Base-by-base conservation (phyloP, 2,329 filamentous ascomycete species). In the Pyrenophora tritici-repentis region DNA sequence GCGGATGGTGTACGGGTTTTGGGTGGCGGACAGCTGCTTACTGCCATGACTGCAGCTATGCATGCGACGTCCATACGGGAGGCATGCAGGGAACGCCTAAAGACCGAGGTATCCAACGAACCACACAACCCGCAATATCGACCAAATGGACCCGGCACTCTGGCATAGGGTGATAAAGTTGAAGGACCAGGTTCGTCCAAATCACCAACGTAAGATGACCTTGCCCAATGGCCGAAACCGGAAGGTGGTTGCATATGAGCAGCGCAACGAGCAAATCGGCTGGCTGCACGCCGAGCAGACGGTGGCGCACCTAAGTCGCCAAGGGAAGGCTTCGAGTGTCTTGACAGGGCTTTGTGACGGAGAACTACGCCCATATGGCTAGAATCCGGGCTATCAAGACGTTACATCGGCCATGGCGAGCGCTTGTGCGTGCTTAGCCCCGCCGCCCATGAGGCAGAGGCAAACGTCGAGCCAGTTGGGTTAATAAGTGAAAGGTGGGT, bases 401-500 rank as follows among this genome's bases (percentile, higher is more conserved):
- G 66, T 69, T 68, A 68, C 65, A 69, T 69, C 62, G 65, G 56
- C 33, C 53, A 35, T 59, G 40, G 59, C 55, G 37, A 49, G 52
- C 62, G 63, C 63, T 66, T 65, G 59, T 59, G 47, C 43, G 41
- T 62, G 55, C 53, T 67, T 64, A 58, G 55, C 51, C 40, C 50
- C 53, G 49, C 47, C 16, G 32, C 46, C 40, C 41, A 29, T 52
- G 42, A 43, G 42, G 41, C 50, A 45, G 48, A 50, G 59, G 53
- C 61, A 37, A 59, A 50, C 42, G 43, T 50, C 56, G 48, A 36
- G 48, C 55, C 40, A 46, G 49, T 53, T 50, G 52, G 56, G 43
- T 51, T 44, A 35, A 42, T 54, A 46, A 17, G 17, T 12, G 31
- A 13, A 14, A 37, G 26, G 46, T 35, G 47, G 48, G 31, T 42